phyloP scores from a whole-genome alignment of 148 eudicot genomes.

The Talinum fruticosum region DNA sequence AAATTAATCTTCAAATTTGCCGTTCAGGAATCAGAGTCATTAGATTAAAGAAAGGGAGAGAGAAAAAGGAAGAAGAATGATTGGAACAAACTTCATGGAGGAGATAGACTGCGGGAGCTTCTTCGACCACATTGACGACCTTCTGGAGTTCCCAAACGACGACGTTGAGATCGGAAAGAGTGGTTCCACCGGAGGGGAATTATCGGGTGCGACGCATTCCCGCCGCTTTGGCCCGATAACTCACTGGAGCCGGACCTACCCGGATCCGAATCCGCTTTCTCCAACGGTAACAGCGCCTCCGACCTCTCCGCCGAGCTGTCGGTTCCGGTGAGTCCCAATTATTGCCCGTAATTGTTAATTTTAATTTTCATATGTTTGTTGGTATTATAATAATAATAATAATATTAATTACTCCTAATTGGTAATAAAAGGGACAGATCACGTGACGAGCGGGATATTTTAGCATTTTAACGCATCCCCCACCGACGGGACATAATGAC shows the following conservation, averaged over 20 bases:
- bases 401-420: too few relatives aligned
- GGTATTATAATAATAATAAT: not conserved
- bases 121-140: constrained; percentile 63
- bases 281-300: constrained; percentile 37
- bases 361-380: not conserved
- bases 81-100: constrained; percentile 37
- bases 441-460: constrained; percentile 28
- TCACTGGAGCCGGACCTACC: constrained; percentile 24
- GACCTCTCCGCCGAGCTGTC: constrained; percentile 71
- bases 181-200: not conserved
- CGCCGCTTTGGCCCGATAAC: constrained; percentile 42
- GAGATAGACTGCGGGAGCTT: constrained; percentile 56
- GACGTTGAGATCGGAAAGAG: constrained; percentile 29
- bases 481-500: constrained; percentile 23
- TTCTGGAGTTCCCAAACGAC: constrained; percentile 64
- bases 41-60: not conserved
- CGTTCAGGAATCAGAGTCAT: not conserved
- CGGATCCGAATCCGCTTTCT: constrained; percentile 38
- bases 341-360: not conserved
- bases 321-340: constrained; percentile 58
- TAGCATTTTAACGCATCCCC: not conserved
- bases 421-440: constrained; percentile 3
- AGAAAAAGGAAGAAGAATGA: constrained; percentile 22
- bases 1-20: not conserved
- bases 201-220: constrained; percentile 19